phyloP scores from a whole-genome alignment of 1,284 basidiomycete genomes.

The Moesziomyces sp. region DNA sequence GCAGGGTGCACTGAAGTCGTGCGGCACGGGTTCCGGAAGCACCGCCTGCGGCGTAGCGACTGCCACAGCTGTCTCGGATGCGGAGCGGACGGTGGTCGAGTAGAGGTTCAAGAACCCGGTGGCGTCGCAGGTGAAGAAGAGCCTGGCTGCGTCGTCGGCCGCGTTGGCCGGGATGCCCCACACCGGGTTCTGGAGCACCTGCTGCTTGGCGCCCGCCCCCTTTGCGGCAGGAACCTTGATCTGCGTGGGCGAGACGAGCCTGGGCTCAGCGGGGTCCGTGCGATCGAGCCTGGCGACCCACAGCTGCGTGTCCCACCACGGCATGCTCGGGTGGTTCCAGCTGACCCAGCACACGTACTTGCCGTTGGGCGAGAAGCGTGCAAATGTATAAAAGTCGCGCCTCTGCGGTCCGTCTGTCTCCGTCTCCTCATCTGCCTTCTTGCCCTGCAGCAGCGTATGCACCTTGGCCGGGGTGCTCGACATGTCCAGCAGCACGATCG shows the following conservation, averaged over 20 bases:
- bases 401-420: slow-evolving; percentile 66
- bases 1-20: slow-evolving; percentile 75
- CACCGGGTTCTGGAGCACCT: slow-evolving; percentile 64
- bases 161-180: slow-evolving; percentile 72
- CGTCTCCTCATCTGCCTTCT: slow-evolving; percentile 67
- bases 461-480: slow-evolving; percentile 18
- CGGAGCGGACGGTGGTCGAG: slow-evolving; percentile 61
- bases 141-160: slow-evolving; percentile 68
- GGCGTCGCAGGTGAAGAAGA: slow-evolving; percentile 78
- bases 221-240: slow-evolving; percentile 12
- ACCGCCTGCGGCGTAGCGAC: slow-evolving; percentile 54
- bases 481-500: slow-evolving; percentile 73
- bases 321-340: slow-evolving; percentile 81
- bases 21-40: slow-evolving; percentile 70
- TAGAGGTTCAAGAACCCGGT: slow-evolving; percentile 80
- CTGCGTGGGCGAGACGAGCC: slow-evolving; percentile 13
- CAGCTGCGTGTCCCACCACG: slow-evolving; percentile 79
- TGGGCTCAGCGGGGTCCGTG: slow-evolving; percentile 12
- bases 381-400: slow-evolving; percentile 76
- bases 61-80: not conserved
- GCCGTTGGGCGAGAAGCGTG: slow-evolving; percentile 78
- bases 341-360: slow-evolving; percentile 76
- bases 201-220: slow-evolving; percentile 26
- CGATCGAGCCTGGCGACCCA: slow-evolving; percentile 71
- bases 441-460: slow-evolving; percentile 44